Evolutionary conservation across 2,329 filamentous ascomycete genomes (phyloP).

Genomic region (Xylariales sp.): DNA sequence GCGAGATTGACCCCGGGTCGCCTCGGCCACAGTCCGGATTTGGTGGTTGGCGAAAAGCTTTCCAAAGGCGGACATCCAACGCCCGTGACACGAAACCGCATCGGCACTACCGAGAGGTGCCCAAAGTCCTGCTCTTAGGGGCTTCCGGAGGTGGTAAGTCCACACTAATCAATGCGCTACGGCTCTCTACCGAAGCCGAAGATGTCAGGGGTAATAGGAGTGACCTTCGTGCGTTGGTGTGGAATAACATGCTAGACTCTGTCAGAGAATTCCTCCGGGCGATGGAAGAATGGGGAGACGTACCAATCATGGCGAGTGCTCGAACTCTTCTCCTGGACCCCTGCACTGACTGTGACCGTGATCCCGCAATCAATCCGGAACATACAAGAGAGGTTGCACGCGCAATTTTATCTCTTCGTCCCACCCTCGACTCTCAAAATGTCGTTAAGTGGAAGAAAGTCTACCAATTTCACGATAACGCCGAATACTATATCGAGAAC

Average conservation of each 20-base stretch:
- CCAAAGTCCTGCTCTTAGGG: constrained; percentile 30
- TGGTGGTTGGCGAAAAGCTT: constrained; percentile 1
- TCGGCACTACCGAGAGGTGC: background rate
- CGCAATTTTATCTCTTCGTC: constrained; percentile 4
- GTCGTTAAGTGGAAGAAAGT: background rate
- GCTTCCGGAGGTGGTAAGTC: constrained; percentile 27
- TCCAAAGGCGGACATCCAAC: background rate
- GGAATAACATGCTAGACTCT: constrained; percentile 23
- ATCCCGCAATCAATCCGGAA: constrained; percentile 12
- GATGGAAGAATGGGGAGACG: background rate
- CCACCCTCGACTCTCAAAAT: background rate
- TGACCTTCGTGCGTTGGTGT: constrained; percentile 6
- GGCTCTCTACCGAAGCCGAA: background rate
- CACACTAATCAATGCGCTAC: constrained; percentile 19
- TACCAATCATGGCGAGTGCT: background rate
- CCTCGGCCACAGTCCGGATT: background rate
- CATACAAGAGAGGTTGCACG: constrained; percentile 11
- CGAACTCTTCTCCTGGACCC: background rate
- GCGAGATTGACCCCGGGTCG: background rate
- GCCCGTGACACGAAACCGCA: background rate
- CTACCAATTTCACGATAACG: constrained; percentile 24
- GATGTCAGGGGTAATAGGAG: background rate
- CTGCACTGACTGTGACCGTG: background rate
- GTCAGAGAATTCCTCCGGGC: constrained; percentile 13
- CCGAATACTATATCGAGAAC: constrained; percentile 17